Conservation (phyloP, 75 land plant genomes). For the Isoetes taiwanensis region DNA sequence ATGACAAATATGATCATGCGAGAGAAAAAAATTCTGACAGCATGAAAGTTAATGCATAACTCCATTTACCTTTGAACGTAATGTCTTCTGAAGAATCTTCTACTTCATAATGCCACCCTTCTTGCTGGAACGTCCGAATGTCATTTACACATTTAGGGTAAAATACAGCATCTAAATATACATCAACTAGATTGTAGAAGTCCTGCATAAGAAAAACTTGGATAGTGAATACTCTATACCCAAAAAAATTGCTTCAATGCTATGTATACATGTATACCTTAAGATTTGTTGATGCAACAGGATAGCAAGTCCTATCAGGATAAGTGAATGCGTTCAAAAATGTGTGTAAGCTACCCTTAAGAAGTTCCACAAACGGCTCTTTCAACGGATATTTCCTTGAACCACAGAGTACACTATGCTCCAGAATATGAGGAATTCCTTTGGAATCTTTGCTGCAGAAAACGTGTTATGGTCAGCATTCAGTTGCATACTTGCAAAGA, state of each 20-base stretch:
- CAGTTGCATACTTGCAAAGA: not conserved
- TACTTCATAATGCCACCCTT: constrained; percentile 99
- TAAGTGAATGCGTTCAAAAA: constrained; percentile 97
- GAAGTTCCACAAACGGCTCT: constrained; percentile 91
- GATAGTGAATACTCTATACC: not conserved
- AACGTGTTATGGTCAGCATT: not conserved
- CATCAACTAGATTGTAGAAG: constrained; percentile 97
- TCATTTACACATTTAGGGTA: constrained; percentile 92
- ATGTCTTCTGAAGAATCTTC: constrained; percentile 86
- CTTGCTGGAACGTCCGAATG: constrained; percentile 83
- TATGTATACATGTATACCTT: constrained; percentile 36
- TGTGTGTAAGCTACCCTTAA: constrained; percentile 91
- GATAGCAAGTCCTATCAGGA: constrained; percentile 98
- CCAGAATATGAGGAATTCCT: constrained; percentile 95
- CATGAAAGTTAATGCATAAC: too few relatives aligned
- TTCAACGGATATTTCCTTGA: constrained; percentile 97
- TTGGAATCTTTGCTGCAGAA: constrained; percentile 83
- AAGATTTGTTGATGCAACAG: constrained; percentile 92
- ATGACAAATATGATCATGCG: too few relatives aligned
- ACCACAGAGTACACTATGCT: constrained; percentile 97
- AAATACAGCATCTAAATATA: constrained; percentile 94
- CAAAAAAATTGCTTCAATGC: not conserved
- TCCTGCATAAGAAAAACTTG: constrained; percentile 43
- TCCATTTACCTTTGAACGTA: constrained; percentile 59
- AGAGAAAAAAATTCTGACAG: too few relatives aligned